Evolutionary conservation across 2,329 filamentous ascomycete genomes (phyloP), one percentile per base, ranked within the genome.

Genomic region (Hymenotorrendiella dingleyae): DNA sequence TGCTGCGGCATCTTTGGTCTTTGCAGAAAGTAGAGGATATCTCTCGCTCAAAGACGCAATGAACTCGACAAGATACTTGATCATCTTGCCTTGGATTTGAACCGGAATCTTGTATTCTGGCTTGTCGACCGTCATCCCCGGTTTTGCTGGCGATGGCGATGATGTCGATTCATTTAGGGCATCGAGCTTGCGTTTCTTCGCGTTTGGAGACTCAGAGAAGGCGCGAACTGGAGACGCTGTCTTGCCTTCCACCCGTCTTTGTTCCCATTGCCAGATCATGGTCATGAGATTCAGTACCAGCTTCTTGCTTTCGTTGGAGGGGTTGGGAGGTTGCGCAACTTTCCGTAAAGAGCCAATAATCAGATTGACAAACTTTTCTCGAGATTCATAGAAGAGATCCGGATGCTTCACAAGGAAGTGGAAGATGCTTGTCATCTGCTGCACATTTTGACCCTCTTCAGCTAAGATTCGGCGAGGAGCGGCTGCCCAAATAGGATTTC

Each of bases 391-490:
- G 67, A 98, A 98, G 4, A 98, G 70, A 57, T 93, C 84, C 0
- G 90, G 85, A 61, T 98, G 91, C 43, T 86, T 80, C 26, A 96
- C 91, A 24, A 98, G 72, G 66, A 98, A 98, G 58, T 96, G 86
- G 70, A 96, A 97, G 55, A 98, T 97, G 67, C 86, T 93, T 40
- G 89, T 95, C 68, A 97, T 84, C 66, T 97, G 93, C 64, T 94
- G 90, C 35, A 91, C 75, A 56, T 98, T 98, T 49, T 93, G 87
- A 20, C 87, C 90, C 64, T 98, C 93, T 61, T 98, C 94, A 3
- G 88, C 83, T 17, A 98, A 68, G 21, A 98, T 94, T 41, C 90
- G 87, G 30, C 91, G 80, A 22, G 93, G 90, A 52, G 90, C 86
- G 50, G 88, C 82, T 6, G 90, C 87, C 93, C 91, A 98, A 9